Conservation (phyloP, 345 rosid species). For the Barbarea vulgaris region DNA sequence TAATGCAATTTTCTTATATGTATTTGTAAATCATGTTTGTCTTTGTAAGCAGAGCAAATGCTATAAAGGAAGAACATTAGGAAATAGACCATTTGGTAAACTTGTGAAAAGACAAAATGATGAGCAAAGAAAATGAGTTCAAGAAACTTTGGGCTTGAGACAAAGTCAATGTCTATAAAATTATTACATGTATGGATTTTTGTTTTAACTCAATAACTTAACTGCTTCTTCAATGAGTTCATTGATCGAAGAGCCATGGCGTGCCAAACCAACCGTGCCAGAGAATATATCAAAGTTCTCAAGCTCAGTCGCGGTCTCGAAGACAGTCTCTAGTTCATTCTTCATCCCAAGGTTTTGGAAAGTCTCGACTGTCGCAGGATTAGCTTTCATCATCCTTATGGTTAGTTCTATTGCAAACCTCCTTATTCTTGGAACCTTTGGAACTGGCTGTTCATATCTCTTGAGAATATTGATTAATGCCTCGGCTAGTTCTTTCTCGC, state of each 20-base stretch:
- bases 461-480: conserved; percentile 55
- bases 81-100: neutral
- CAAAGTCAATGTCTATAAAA: neutral
- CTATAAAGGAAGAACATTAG: neutral
- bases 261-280: conserved; percentile 68
- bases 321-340: conserved; percentile 54
- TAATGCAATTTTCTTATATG: conserved; percentile 6
- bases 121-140: neutral
- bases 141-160: neutral
- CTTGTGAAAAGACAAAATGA: neutral
- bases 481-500: conserved; percentile 54
- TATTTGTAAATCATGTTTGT: neutral
- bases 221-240: conserved; percentile 64
- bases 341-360: conserved; percentile 53
- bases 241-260: conserved; percentile 67
- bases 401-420: conserved; percentile 81
- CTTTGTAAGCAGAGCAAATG: neutral
- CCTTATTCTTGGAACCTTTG: conserved; percentile 83
- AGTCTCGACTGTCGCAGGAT: conserved; percentile 34
- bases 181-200: neutral
- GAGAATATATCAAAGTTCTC: conserved; percentile 86
- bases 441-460: conserved; percentile 59
- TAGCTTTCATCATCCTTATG: conserved; percentile 70
- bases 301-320: conserved; percentile 70
- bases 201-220: conserved; percentile 34